phyloP scores from a whole-genome alignment of 139 green algal species.

The Chlamydomonas sp. region DNA sequence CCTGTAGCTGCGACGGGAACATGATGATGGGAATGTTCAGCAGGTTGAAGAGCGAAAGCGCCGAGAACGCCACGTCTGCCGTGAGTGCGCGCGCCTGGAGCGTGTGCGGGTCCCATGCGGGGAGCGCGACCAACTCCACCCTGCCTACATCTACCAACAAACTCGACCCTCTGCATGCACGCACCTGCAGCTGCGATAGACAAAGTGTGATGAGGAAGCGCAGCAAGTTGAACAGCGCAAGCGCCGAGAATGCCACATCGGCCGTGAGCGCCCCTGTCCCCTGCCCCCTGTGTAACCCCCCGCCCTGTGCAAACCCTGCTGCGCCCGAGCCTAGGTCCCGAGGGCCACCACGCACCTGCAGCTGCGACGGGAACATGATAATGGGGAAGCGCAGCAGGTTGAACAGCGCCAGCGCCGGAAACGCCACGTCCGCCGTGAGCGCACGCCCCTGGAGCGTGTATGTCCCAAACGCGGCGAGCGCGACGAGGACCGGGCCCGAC shows the following conservation, averaged over 20 bases:
- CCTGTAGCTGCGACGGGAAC: no score
- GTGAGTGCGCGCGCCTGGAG: no score
- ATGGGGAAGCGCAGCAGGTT: slow-evolving; percentile 74
- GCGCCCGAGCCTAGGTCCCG: neutral
- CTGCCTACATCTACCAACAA: no score
- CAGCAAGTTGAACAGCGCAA: neutral
- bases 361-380: neutral
- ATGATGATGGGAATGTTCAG: slow-evolving; percentile 79
- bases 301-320: no score
- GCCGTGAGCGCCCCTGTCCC: slow-evolving; percentile 19
- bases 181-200: no score
- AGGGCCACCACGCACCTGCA: neutral
- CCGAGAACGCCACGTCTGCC: neutral
- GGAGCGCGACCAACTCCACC: no score
- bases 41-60: slow-evolving; percentile 24
- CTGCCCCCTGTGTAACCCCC: no score
- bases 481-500: slow-evolving; percentile 43
- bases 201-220: neutral
- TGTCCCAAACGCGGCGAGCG: slow-evolving; percentile 52
- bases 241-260: no score
- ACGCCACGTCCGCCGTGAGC: slow-evolving; percentile 69
- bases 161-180: no score
- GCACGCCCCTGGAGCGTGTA: slow-evolving; percentile 48
- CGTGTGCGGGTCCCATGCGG: no score
- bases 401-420: slow-evolving; percentile 75